These are phyloP conservation scores for Euphorbia corollata DNA, from an alignment of 441 rosid genomes.

Conservation along the genomic window DNA sequence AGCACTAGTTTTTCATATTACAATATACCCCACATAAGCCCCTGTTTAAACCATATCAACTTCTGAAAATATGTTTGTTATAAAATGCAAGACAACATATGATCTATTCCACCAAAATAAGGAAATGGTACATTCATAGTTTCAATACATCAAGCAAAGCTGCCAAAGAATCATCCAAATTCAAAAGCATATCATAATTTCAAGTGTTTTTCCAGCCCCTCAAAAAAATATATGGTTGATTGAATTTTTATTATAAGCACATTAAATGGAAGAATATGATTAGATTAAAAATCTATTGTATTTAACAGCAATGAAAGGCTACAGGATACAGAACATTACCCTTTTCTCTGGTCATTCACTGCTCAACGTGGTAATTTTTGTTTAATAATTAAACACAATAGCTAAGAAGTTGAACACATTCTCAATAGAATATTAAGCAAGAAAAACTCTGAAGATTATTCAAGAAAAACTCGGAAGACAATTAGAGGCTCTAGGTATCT, in stretches of 20 bases:
- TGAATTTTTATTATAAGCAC: neutral
- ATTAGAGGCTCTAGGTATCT: too few relatives aligned
- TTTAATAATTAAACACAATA: neutral
- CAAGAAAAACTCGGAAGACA: conserved; percentile 1
- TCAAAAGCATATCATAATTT: neutral
- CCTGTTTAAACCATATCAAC: neutral
- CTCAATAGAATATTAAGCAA: neutral
- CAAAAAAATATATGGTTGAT: neutral
- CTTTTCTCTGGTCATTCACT: too few relatives aligned
- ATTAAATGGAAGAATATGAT: neutral
- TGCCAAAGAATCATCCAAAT: neutral
- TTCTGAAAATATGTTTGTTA: neutral
- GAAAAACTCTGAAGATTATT: conserved; percentile 1
- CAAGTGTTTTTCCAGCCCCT: neutral
- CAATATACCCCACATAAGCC: neutral
- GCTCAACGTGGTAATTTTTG: too few relatives aligned
- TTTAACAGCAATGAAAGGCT: neutral
- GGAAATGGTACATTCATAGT: too few relatives aligned
- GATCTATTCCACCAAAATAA: too few relatives aligned
- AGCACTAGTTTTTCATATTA: too few relatives aligned
- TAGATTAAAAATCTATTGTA: neutral
- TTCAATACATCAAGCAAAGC: neutral
- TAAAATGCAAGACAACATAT: neutral
- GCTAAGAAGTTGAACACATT: neutral
- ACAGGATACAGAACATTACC: neutral